Evolutionary conservation across 176 grass and related monocot species (phyloP).

Genomic region (Secale cereale): DNA sequence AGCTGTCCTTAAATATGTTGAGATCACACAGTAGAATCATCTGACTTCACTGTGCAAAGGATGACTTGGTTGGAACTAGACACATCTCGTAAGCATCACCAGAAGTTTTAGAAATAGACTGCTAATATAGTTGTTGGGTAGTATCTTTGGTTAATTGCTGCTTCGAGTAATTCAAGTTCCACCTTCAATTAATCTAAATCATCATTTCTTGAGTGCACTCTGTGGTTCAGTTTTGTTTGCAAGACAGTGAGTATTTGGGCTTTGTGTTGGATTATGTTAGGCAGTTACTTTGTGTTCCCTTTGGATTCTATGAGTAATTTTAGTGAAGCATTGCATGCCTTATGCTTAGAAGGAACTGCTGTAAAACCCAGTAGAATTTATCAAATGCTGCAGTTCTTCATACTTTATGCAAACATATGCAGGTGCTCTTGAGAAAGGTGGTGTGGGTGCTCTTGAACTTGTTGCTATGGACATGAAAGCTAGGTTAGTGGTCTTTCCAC

Average conservation of each 20-base stretch:
- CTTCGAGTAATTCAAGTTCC: constrained; percentile 12
- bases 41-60: neutral
- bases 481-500: constrained; percentile 56
- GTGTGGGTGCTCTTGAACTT: constrained; percentile 98
- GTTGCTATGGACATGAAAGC: constrained; percentile 99
- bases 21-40: constrained; percentile 14
- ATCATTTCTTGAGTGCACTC: constrained; percentile 1
- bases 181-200: constrained; percentile 13
- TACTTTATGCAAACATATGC: constrained; percentile 28
- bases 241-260: neutral
- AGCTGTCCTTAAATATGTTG: constrained; percentile 6
- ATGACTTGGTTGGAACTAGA: constrained; percentile 1
- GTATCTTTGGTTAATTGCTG: constrained; percentile 14
- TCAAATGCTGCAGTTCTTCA: constrained; percentile 21
- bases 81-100: neutral
- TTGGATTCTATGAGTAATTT: neutral
- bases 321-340: constrained; percentile 31
- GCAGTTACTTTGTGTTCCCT: constrained; percentile 7
- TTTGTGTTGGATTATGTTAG: neutral
- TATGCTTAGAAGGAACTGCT: constrained; percentile 12
- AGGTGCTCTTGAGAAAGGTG: constrained; percentile 98
- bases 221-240: neutral
- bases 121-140: constrained; percentile 4
- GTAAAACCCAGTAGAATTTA: neutral
- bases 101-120: constrained; percentile 22